Base-by-base conservation (phyloP, 1,284 basidiomycete species). In the Meripilus lineatus region DNA sequence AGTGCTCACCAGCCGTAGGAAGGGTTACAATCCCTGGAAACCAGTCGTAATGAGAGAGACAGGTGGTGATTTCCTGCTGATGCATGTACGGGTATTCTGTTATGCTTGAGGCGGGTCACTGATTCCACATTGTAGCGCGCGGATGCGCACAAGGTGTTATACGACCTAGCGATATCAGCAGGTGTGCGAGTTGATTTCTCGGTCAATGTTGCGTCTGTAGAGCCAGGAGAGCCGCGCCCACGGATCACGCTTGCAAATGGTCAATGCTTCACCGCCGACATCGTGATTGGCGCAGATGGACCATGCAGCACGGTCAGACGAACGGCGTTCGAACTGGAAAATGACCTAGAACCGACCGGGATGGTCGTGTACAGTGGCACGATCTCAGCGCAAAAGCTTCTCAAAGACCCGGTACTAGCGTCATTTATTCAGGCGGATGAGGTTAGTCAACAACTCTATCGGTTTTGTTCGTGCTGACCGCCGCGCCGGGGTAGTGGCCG, bases 31-130 rank as follows among this genome's bases (percentile, higher is more conserved):
- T 18, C 66, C 70, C 46, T 80, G 77, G 75, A 65, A 67, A 46
- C 68, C 75, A 40, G 71, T 74, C 23, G 66, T 80, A 5, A 67
- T 81, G 46, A 60, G 68, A 42, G 77, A 79, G 47, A 70, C 72
- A 0, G 77, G 77, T 5, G 77, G 71, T 1, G 70, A 75, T 17
- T 78, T 77, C 50, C 56, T 72, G 35, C 56, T 78, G 41, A 67
- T 76, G 50, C 63, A 70, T 52, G 75, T 75, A 46, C 49, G 69
- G 58, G n/a, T n/a, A n/a, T n/a, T n/a, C n/a, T n/a, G n/a, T n/a
- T n/a, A n/a, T n/a, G n/a, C n/a, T n/a, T n/a, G n/a, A n/a, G n/a
- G n/a, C n/a, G n/a, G n/a, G n/a, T n/a, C n/a, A n/a, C n/a, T n/a
- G n/a, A n/a, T n/a, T n/a, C n/a, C n/a, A n/a, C n/a, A n/a, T n/a